Evolutionary conservation across 1,284 basidiomycete species (phyloP).

Genomic region (Rhizoctonia solani): DNA sequence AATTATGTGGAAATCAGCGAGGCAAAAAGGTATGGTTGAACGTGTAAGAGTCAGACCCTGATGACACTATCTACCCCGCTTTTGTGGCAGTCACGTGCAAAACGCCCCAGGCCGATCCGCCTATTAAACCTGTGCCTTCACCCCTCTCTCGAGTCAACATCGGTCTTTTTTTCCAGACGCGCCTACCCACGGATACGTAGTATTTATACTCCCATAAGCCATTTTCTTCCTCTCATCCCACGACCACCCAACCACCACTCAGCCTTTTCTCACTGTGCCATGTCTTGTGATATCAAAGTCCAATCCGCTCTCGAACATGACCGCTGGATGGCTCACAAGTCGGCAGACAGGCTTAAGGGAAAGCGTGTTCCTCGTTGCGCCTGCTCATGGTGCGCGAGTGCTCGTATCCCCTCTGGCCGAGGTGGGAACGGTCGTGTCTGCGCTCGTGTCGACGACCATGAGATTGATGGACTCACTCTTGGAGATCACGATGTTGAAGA

Average conservation of each 20-base stretch:
- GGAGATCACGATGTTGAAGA: slow-evolving; percentile 6
- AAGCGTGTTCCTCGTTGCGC: slow-evolving; percentile 24
- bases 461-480: neutral
- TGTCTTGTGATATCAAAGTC: slow-evolving; percentile 21
- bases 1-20: neutral
- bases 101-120: slow-evolving; percentile 24
- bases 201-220: slow-evolving; percentile 12
- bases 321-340: slow-evolving; percentile 28
- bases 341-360: slow-evolving; percentile 26
- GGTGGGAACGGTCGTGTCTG: slow-evolving; percentile 14
- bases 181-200: neutral
- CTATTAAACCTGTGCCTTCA: slow-evolving; percentile 4
- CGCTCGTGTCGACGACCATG: slow-evolving; percentile 22
- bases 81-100: slow-evolving; percentile 22
- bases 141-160: slow-evolving; percentile 28
- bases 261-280: slow-evolving; percentile 1
- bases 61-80: slow-evolving; percentile 22
- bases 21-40: neutral
- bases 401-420: slow-evolving; percentile 11
- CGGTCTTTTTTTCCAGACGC: neutral
- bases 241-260: slow-evolving; percentile 3
- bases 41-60: neutral
- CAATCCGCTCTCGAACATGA: slow-evolving; percentile 29
- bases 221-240: slow-evolving; percentile 19
- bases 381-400: slow-evolving; percentile 10